Evolutionary conservation across 257 asterid genomes (phyloP), one percentile per base, ranked within the genome.

Genomic region (Primulina huaijiensis): DNA sequence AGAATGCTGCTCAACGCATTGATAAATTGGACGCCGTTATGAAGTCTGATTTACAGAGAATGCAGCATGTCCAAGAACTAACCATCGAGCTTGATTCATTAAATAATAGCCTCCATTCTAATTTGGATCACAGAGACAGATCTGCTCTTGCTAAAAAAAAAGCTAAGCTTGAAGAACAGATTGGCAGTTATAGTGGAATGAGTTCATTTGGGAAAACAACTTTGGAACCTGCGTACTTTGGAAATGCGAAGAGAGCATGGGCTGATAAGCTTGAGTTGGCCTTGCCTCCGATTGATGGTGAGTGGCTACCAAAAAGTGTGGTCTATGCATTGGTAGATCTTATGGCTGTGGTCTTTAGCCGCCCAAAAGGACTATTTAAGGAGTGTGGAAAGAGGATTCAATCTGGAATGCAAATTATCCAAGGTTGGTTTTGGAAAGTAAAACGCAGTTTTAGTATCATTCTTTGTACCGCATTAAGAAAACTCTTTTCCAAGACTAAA

Each of bases 241-340:
- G 99, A 71, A 90, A 89, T 74, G 86, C 85, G 59, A 89, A 81
- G 80, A 83, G 97, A 66, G 90, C 92, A 30, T 86, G 86, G 82
- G 70, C 83, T 38, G 99, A 86, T 69, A 94, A 86, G 79, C 86
- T 94, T 73, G 90, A 80, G 80, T 72, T 94, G 88, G 99, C 97
- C 31, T 95, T 95, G 64, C 96, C 99, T 77, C 99, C 99, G 57
- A 85, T 91, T 81, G 96, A 89, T 80, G 99, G 99, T 72, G 97
- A 94, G 72, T 94, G 99, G 99, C 87, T 94, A 73, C 99, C 99
- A 30, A 94, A 89, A 82, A 81, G 96, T 82, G 99, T 97, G 23
- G 89, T 91, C 52, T 91, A 87, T 81, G 96, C 97, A 40, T 82
- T 94, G 84, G 91, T 94, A 37, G 96, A 94, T 86, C 96, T 94